Base-by-base conservation (phyloP, 768 basidiomycete genomes). In the Trametes cubensis region DNA sequence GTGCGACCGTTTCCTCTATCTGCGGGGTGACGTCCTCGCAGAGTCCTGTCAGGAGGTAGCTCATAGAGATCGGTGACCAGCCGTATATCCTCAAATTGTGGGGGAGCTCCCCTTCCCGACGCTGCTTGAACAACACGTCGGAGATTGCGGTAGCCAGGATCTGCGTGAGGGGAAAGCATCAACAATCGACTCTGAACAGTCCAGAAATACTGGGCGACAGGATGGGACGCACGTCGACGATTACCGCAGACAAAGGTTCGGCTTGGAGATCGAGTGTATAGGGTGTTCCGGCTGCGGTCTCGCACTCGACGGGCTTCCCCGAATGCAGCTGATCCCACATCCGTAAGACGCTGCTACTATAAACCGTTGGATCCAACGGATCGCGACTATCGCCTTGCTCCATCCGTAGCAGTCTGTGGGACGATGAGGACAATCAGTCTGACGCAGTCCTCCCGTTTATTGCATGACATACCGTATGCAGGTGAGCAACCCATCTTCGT, bases 41-140 rank as follows among this genome's bases (percentile, higher is more conserved):
- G 25, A 13, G 41, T 11, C 0, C 7, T 1, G 47, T 7, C 39
- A 40, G 56, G 18, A 49, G 25, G 28, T n/a, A n/a, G 44, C 41
- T 58, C 5, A 21, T 28, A 15, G 56, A 46, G 47, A 58, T 38
- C 7, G 56, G 56, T 7, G 49, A 23, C 56, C 56, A 58, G 23
- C 38, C 25, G 38, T 40, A 58, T 11, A 58, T 13, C n/a, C 26
- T 58, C 17, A 40, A 11, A 25, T 14, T 20, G 20, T n/a, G 7
- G 15, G 23, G 41, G 47, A 47, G 20, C 14, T 26, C 53, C 40
- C 26, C 15, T 5, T 34, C 34, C 34, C 34, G 34, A 34, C 47
- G 46, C 10, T 28, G 39, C 17, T 49, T 23, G 28, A 15, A 39
- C 17, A 58, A 17, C 21, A 47, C 42, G 6, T 46, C n/a, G 38